Conservation (phyloP, 306 rosid species). For the Cucurbita ficifolia region DNA sequence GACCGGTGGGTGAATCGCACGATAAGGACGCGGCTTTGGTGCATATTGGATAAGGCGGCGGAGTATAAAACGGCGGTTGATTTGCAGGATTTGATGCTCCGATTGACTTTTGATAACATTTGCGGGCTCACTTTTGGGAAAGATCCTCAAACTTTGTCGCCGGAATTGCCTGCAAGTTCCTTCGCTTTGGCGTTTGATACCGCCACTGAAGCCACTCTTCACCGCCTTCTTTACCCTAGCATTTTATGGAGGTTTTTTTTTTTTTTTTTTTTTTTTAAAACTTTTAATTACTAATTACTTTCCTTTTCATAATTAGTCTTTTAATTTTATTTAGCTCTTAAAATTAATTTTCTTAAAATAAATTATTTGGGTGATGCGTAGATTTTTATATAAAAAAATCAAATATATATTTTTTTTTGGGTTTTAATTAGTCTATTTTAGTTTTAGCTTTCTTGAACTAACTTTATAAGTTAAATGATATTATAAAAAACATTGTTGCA, state of each 20-base stretch:
- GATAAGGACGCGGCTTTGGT: constrained; percentile 62
- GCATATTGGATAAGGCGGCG: constrained; percentile 56
- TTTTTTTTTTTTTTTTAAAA: too few relatives aligned
- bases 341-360: too few relatives aligned
- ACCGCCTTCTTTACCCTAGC: constrained; percentile 63
- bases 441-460: too few relatives aligned
- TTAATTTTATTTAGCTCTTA: too few relatives aligned
- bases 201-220: constrained; percentile 73
- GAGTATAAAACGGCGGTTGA: constrained; percentile 38
- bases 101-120: constrained; percentile 79
- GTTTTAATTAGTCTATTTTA: too few relatives aligned
- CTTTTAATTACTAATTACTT: too few relatives aligned
- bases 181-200: constrained; percentile 56
- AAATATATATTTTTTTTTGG: too few relatives aligned
- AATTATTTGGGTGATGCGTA: too few relatives aligned
- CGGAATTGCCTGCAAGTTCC: constrained; percentile 38
- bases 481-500: too few relatives aligned
- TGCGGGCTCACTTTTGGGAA: constrained; percentile 90
- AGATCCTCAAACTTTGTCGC: constrained; percentile 76
- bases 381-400: too few relatives aligned
- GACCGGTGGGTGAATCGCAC: constrained; percentile 91
- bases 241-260: constrained; percentile 30
- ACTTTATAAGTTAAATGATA: too few relatives aligned
- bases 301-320: too few relatives aligned
- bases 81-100: constrained; percentile 65